Base-by-base conservation (phyloP, 371 early-diverging fungal species). In the Mucor indicus region DNA sequence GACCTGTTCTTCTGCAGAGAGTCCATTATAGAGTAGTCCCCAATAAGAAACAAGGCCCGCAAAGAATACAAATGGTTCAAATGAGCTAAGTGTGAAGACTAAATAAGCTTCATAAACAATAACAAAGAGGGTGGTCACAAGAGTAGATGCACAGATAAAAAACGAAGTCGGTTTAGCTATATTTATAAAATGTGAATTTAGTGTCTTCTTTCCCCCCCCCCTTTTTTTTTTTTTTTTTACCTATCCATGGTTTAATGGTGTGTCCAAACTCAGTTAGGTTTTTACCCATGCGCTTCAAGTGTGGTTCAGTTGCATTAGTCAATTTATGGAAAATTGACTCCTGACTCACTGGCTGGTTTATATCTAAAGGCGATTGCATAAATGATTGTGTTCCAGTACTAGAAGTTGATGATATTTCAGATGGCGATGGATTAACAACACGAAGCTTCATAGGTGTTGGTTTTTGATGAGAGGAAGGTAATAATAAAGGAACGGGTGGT, bases 1-100 rank as follows among this genome's bases (percentile, higher is more conserved):
- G 15, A 31, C 38, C 6, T 48, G 36, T 19, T 24, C 30, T 9
- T 46, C 38, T 3, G 19, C 30, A 2, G 32, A 22, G 21, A 44
- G 12, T 12, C 23, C 22, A 3, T 39, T 44, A 32, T 39, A 38
- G 3, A 50, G 33, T n/a, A 55, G 31, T 15, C 16, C 29, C 56
- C 49, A 59, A 39, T 59, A 59, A 30, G 45, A 59, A 11, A 25
- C 21, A 11, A 53, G 16, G 2, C 59, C 46, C 19, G 40, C 7
- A 40, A 59, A 53, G 21, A 59, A 53, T 13, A 53, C 0, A 19
- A 53, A 30, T 1, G 59, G 59, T n/a, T 59, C 59, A n/a, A 56
- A 37, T 4, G 35, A 48, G 25, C 27, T 35, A 10, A 59, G 33
- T 12, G 37, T 45, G 17, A 49, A 20, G 9, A 48, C 49, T 15